These are phyloP conservation scores for Wickerhamomyces mucosus DNA, from an alignment of 805 yeast species.

Conservation along the genomic window DNA sequence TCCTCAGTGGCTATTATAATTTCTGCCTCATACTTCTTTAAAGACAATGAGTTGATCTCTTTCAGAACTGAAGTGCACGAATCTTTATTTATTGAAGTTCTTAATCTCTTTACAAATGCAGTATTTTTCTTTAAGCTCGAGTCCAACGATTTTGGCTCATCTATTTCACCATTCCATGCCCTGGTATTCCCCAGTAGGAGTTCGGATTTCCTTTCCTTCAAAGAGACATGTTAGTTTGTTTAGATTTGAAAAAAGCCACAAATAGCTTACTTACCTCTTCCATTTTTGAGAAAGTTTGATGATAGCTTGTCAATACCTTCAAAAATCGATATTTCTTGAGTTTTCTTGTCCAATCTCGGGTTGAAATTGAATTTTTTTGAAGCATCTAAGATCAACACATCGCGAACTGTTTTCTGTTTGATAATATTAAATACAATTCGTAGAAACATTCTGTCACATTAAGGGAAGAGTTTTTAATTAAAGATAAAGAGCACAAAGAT, in stretches of 20 bases:
- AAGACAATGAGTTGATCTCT: slow-evolving; percentile 52
- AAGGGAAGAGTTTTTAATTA: too few species aligned
- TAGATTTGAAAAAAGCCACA: too few species aligned
- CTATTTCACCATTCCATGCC: slow-evolving; percentile 15
- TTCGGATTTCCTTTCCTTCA: slow-evolving; percentile 3
- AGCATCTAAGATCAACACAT: too few species aligned
- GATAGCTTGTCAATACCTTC: not conserved
- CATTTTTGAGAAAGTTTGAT: slow-evolving; percentile 1
- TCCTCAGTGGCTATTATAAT: slow-evolving; percentile 54
- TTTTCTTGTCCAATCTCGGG: too few species aligned
- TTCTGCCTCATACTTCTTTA: slow-evolving; percentile 72
- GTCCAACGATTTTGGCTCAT: slow-evolving; percentile 33
- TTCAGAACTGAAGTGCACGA: slow-evolving; percentile 37
- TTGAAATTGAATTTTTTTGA: too few species aligned
- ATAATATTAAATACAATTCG: too few species aligned
- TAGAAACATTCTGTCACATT: too few species aligned
- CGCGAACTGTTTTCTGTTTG: too few species aligned
- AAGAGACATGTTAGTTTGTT: not conserved
- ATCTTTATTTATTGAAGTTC: slow-evolving; percentile 47
- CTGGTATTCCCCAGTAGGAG: slow-evolving; percentile 7
- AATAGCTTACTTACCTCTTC: slow-evolving; percentile 5
- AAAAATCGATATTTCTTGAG: too few species aligned
- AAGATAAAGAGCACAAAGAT: too few species aligned
- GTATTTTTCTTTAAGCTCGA: slow-evolving; percentile 76
- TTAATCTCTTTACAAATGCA: slow-evolving; percentile 64